Percentiles rank a stretch among this genome's conserved stretches.
These are phyloP conservation scores for Zizania palustris DNA, from an alignment of 202 grass and related monocot genomes.

Conservation along the genomic window DNA sequence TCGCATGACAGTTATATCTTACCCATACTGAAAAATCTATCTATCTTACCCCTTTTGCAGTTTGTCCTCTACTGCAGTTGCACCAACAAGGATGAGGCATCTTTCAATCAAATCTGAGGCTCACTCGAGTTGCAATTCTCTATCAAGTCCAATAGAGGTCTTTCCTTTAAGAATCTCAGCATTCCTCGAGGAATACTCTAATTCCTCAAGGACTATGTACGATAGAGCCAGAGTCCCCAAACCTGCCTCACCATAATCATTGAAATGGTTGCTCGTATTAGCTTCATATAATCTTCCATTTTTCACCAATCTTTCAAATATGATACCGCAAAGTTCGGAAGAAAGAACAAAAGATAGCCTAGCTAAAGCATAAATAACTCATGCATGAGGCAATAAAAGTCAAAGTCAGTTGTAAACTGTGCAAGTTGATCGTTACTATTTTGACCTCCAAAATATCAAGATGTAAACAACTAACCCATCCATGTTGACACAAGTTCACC, in stretches of 20 bases:
- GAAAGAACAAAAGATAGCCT: conserved; percentile 39
- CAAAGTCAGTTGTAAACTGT: conserved; percentile 31
- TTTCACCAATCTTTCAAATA: conserved; percentile 98
- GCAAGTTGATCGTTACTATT: conserved; percentile 8
- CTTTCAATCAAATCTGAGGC: conserved; percentile 90
- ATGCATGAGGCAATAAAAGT: conserved; percentile 37
- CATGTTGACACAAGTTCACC: conserved; percentile 7
- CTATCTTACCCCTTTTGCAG: conserved; percentile 75
- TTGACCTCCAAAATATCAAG: conserved; percentile 27
- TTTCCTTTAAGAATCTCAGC: conserved; percentile 85
- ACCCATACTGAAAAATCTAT: conserved; percentile 9
- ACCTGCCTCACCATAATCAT: conserved; percentile 93
- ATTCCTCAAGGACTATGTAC: conserved; percentile 84
- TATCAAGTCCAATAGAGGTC: conserved; percentile 88
- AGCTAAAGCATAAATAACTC: conserved; percentile 28
- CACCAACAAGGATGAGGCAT: conserved; percentile 91
- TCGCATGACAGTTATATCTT: conserved; percentile 40
- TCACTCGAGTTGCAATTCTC: conserved; percentile 77
- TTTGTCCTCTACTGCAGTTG: conserved; percentile 97
- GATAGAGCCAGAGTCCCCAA: conserved; percentile 83
- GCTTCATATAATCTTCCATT: conserved; percentile 74
- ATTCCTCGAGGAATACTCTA: conserved; percentile 91
- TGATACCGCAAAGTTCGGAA: conserved; percentile 58
- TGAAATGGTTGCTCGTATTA: conserved; percentile 80
- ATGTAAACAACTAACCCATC: not conserved